phyloP scores from a whole-genome alignment of 1,139 yeast species.

The Suhomyces chickasaworum region DNA sequence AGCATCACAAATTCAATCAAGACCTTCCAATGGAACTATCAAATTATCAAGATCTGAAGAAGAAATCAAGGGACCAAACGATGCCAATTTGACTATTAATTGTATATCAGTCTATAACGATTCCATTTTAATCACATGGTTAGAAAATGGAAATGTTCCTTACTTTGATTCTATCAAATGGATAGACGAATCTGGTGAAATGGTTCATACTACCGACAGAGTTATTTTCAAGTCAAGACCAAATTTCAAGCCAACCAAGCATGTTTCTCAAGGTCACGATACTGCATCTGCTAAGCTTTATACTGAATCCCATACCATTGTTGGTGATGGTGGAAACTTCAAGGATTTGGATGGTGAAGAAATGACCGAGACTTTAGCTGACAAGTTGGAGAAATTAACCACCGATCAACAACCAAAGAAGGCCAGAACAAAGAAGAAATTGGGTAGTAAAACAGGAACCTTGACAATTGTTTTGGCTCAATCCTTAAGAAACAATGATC shows the following conservation, averaged over 20 bases:
- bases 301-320: slow-evolving; percentile 67
- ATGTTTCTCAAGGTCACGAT: slow-evolving; percentile 60
- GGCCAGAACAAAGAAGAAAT: slow-evolving; percentile 27
- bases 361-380: slow-evolving; percentile 60
- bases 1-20: slow-evolving; percentile 42
- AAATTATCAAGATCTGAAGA: slow-evolving; percentile 46
- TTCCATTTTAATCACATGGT: slow-evolving; percentile 60
- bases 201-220: slow-evolving; percentile 27
- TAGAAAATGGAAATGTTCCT: slow-evolving; percentile 68
- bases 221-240: slow-evolving; percentile 45
- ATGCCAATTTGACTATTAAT: slow-evolving; percentile 43
- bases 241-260: slow-evolving; percentile 35
- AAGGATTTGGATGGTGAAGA: slow-evolving; percentile 52
- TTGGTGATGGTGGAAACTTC: slow-evolving; percentile 66
- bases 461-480: slow-evolving; percentile 68
- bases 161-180: slow-evolving; percentile 63
- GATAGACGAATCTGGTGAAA: slow-evolving; percentile 40
- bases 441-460: slow-evolving; percentile 55
- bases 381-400: slow-evolving; percentile 51
- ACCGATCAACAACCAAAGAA: slow-evolving; percentile 27
- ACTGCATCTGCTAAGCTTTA: slow-evolving; percentile 70
- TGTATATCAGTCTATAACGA: slow-evolving; percentile 42
- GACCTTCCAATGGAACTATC: slow-evolving; percentile 48
- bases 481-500: slow-evolving; percentile 73
- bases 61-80: slow-evolving; percentile 36